Base-by-base conservation (phyloP, 306 rosid species). In the Fagus crenata region DNA sequence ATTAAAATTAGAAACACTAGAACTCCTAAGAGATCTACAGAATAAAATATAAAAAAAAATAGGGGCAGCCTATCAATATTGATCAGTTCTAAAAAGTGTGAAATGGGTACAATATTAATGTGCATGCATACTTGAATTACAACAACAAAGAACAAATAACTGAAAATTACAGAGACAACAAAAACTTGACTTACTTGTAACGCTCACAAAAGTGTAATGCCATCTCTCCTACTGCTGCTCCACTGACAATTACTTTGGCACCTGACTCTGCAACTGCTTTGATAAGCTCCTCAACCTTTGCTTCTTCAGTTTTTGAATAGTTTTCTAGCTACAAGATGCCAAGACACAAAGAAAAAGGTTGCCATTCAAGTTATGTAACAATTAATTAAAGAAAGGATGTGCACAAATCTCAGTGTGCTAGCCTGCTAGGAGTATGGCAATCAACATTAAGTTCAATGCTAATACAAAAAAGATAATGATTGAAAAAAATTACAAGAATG, bases 131-230 rank as follows among this genome's bases (percentile, higher is more conserved):
- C 40, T 35, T 49, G 49, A 32, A 7, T 43, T 43, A 43, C 13
- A 43, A 37, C 6, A 51, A 63, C 43, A 65, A 64, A 71, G 39
- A 69, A 41, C 9, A 73, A 61, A 72, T 18, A 67, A 49, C 22
- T 72, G 31, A 74, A 71, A 55, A 18, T 3, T 15, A 31, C 17
- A 3, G 37, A 60, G 14, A 75, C 17, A 67, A 75, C 14, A 43
- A 61, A 1, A 74, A 80, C 83, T 69, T 37, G 37, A 78, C 86
- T 2, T 82, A 92, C 96, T 90, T 92, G 85, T 89, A 94, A 69
- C 98, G 94, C 78, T 92, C 98, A 78, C 98, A 94, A 82, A 92
- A 94, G 81, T 94, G 98, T 71, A 94, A 86, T 18, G 98, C 98
- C 98, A 94, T 92, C 85, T 94, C 98, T 85, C 97, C 98, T 53